These are phyloP conservation scores for Trichomonas tenax DNA, from an alignment of 208 protist species.

Conservation along the genomic window DNA sequence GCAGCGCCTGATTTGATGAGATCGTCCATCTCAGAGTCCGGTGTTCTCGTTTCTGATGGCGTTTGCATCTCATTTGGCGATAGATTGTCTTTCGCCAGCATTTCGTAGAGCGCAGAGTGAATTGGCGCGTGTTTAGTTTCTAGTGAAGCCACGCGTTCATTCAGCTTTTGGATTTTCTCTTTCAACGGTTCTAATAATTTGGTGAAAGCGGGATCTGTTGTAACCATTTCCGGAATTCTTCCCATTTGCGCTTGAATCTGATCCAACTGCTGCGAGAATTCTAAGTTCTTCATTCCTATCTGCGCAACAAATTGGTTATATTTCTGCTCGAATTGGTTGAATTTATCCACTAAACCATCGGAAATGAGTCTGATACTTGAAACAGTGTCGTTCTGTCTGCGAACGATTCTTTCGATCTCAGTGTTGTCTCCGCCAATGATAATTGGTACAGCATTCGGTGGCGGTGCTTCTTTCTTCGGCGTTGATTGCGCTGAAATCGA, in stretches of 20 bases:
- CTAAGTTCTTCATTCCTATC: background rate
- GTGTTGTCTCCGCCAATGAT: background rate
- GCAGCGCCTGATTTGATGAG: background rate
- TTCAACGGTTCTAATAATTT: background rate
- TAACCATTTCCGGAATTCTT: background rate
- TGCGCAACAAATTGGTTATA: background rate
- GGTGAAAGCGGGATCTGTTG: background rate
- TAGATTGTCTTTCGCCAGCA: background rate
- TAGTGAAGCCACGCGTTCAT: background rate
- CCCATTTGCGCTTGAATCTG: background rate
- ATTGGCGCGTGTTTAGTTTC: background rate
- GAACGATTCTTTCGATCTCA: background rate
- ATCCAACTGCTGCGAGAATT: background rate
- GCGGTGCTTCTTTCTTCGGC: background rate
- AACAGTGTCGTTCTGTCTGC: background rate
- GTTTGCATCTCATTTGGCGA: background rate
- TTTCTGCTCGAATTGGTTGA: background rate
- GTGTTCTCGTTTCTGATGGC: background rate
- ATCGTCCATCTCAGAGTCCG: background rate
- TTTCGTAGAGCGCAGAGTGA: background rate
- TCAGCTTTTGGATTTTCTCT: background rate
- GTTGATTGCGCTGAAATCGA: background rate
- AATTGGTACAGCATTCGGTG: background rate
- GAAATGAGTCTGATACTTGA: background rate
- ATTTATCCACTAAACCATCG: background rate